phyloP scores from a whole-genome alignment of 768 basidiomycete genomes.

The Gloeophyllum trabeum region DNA sequence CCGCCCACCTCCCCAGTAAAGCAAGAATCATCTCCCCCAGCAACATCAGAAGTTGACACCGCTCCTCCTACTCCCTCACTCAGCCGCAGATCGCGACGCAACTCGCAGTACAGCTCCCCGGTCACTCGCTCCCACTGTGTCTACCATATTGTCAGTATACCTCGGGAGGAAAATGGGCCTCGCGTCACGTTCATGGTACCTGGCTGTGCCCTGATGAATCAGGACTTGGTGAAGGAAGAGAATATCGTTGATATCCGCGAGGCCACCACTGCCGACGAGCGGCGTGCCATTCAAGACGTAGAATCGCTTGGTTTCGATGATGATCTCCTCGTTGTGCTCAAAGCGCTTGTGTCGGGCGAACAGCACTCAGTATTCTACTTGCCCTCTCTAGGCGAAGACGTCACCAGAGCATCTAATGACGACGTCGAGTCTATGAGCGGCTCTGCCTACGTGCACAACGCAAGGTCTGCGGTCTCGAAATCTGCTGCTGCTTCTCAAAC shows the following conservation, averaged over 20 bases:
- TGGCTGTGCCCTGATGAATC: slow-evolving; percentile 51
- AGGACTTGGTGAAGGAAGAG: slow-evolving; percentile 42
- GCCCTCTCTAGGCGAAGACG: slow-evolving; percentile 36
- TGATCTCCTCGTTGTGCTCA: slow-evolving; percentile 43
- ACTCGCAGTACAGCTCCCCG: slow-evolving; percentile 35
- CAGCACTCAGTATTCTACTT: slow-evolving; percentile 60
- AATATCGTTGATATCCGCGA: slow-evolving; percentile 51
- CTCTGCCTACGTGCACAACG: too few relatives aligned
- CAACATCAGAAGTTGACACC: too few relatives aligned
- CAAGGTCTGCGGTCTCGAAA: too few relatives aligned
- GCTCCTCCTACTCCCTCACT: too few relatives aligned
- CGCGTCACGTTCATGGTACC: slow-evolving; percentile 58
- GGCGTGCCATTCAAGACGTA: slow-evolving; percentile 32
- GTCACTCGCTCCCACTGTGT: slow-evolving; percentile 57
- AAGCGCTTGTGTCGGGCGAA: slow-evolving; percentile 54
- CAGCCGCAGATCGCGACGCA: too few relatives aligned
- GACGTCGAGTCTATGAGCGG: too few relatives aligned
- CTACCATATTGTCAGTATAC: slow-evolving; percentile 58
- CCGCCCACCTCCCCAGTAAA: too few relatives aligned
- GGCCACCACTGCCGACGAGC: slow-evolving; percentile 38
- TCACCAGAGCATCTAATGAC: too few relatives aligned
- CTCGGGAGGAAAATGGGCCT: slow-evolving; percentile 37
- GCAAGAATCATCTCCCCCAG: too few relatives aligned
- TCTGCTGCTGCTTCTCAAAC: too few relatives aligned
- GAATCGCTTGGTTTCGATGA: slow-evolving; percentile 38